These are phyloP conservation scores for Lactifluus subvellereus DNA, from an alignment of 768 basidiomycete species.

Conservation along the genomic window DNA sequence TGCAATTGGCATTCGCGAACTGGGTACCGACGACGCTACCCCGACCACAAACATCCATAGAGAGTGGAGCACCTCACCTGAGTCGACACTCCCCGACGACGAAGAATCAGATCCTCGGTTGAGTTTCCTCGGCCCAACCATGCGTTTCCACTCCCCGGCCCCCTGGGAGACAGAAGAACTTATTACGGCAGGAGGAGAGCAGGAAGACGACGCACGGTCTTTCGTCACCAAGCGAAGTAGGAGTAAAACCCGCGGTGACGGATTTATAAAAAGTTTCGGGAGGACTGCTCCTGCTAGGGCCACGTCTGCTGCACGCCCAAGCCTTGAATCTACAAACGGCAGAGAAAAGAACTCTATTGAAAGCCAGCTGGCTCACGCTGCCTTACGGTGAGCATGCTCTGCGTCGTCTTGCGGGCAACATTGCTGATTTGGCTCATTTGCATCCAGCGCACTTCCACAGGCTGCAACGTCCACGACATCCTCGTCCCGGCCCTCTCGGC, in stretches of 20 bases:
- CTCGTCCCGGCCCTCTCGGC: constrained; percentile 33
- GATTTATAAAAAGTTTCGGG: constrained; percentile 41
- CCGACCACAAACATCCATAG: constrained; percentile 19
- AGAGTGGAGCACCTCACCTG: constrained; percentile 24
- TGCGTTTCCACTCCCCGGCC: constrained; percentile 74
- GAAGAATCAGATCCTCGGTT: constrained; percentile 47
- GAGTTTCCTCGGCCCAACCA: constrained; percentile 75
- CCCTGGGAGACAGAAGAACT: constrained; percentile 70
- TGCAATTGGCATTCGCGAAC: constrained; percentile 42
- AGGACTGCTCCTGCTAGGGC: constrained; percentile 32
- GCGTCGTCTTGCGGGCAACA: constrained; percentile 5
- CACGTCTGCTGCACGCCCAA: constrained; percentile 46
- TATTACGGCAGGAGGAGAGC: constrained; percentile 43
- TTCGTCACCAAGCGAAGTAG: constrained; percentile 29
- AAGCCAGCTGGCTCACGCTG: constrained; percentile 43
- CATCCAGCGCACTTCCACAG: constrained; percentile 50
- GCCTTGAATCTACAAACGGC: constrained; percentile 49
- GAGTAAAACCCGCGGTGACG: constrained; percentile 32
- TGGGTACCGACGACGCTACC: constrained; percentile 37
- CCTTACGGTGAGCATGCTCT: constrained; percentile 49
- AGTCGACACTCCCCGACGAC: constrained; percentile 35
- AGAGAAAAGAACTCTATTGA: constrained; percentile 56
- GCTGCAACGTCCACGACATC: constrained; percentile 48
- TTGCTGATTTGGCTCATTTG: neutral
- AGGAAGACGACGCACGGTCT: constrained; percentile 35